These are phyloP conservation scores for Pyrenophora teres DNA, from an alignment of 2,329 filamentous ascomycete genomes.

Conservation along the genomic window DNA sequence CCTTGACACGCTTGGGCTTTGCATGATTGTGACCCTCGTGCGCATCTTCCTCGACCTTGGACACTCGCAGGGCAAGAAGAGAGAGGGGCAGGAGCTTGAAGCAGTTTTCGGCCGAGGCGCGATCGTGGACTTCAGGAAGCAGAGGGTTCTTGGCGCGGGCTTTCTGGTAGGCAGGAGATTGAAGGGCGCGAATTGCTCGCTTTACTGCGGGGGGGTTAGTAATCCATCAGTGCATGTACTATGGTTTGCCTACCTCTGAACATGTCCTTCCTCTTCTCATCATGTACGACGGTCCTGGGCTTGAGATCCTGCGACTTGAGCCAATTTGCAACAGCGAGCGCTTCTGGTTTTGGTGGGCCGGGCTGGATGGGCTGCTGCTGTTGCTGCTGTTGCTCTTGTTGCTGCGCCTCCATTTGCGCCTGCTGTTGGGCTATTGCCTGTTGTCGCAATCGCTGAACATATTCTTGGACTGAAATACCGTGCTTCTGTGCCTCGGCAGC, in stretches of 20 bases:
- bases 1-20: constrained; percentile 83
- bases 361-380: constrained; percentile 70
- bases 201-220: constrained; percentile 67
- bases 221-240: background rate
- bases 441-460: constrained; percentile 63
- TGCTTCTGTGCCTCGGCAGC: constrained; percentile 80
- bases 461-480: constrained; percentile 84
- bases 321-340: constrained; percentile 87
- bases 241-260: constrained; percentile 71
- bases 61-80: constrained; percentile 87
- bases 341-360: constrained; percentile 85
- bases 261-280: constrained; percentile 97
- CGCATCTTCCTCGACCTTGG: constrained; percentile 77
- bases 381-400: constrained; percentile 36
- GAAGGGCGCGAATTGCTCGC: constrained; percentile 86
- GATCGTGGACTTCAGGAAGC: constrained; percentile 85
- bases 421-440: constrained; percentile 63
- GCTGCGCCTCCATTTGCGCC: constrained; percentile 41
- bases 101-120: constrained; percentile 84
- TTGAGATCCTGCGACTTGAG: constrained; percentile 84
- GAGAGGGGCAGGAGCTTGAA: constrained; percentile 96
- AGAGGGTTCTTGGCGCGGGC: constrained; percentile 86
- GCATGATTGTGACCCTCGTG: constrained; percentile 64
- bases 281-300: constrained; percentile 85
- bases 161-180: constrained; percentile 89